A percentile compares a stretch with the other conserved stretches of the same genome.
Evolutionary conservation across 148 eudicot genomes (phyloP).

Genomic region (Fagopyrum tataricum): DNA sequence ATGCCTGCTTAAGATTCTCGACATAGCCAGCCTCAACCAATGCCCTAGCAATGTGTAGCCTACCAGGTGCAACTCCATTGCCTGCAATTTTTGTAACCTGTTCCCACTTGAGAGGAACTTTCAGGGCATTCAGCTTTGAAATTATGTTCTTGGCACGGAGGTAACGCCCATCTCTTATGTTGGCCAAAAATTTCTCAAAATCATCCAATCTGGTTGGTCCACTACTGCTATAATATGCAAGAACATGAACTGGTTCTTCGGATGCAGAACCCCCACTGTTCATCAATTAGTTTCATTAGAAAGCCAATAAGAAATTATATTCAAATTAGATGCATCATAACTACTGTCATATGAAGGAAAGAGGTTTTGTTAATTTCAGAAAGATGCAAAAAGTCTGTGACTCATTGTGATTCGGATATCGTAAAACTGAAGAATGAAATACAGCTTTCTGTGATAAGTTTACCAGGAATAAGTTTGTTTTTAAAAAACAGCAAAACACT

Average conservation of each 20-base stretch:
- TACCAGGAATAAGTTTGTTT: background rate
- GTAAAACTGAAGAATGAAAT: background rate
- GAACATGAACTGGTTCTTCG: constrained; percentile 93
- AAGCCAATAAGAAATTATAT: background rate
- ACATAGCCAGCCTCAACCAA: constrained; percentile 93
- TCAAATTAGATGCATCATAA: background rate
- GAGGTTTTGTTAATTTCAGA: background rate
- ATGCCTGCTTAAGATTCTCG: constrained; percentile 89
- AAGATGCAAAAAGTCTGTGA: background rate
- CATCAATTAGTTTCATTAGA: constrained; percentile 1
- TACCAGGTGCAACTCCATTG: constrained; percentile 92
- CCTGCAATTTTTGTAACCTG: constrained; percentile 80
- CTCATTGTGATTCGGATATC: background rate
- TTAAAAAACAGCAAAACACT: background rate
- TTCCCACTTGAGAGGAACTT: constrained; percentile 83
- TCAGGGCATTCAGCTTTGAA: constrained; percentile 58
- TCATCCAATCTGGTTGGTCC: constrained; percentile 61
- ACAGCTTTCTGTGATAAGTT: background rate
- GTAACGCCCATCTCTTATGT: constrained; percentile 86
- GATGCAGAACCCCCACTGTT: constrained; percentile 58
- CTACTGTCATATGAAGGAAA: background rate
- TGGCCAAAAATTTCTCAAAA: constrained; percentile 59
- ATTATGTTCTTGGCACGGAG: constrained; percentile 80
- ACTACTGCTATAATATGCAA: constrained; percentile 88
- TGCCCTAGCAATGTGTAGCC: constrained; percentile 94